Conservation (phyloP, 768 basidiomycete species). For the Rhodotorula taiwanensis region DNA sequence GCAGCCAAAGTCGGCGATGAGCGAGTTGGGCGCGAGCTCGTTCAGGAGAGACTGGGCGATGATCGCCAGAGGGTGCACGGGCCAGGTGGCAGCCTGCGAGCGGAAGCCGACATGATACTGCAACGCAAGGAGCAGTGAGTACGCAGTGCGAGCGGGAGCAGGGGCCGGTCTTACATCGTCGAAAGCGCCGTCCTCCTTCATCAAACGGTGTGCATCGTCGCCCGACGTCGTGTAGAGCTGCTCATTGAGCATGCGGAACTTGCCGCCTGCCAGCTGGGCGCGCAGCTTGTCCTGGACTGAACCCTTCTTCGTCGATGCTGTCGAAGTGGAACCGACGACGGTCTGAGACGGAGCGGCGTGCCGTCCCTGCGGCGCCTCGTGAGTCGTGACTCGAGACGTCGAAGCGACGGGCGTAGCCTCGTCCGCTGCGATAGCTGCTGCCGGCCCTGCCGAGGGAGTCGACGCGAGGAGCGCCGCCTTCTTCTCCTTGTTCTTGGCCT, state of each 20-base stretch:
- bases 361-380: neutral
- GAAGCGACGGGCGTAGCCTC: neutral
- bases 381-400: neutral
- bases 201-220: slow-evolving; percentile 64
- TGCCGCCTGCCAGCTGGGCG: slow-evolving; percentile 48
- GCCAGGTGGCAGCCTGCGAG: slow-evolving; percentile 85
- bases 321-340: neutral
- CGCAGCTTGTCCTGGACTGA: slow-evolving; percentile 68
- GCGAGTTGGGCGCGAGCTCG: slow-evolving; percentile 57
- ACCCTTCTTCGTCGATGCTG: slow-evolving; percentile 46
- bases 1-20: slow-evolving; percentile 90
- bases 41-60: slow-evolving; percentile 60
- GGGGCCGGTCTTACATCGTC: slow-evolving; percentile 57
- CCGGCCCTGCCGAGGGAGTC: neutral
- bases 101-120: slow-evolving; percentile 93
- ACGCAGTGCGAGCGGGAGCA: rapidly evolving
- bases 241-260: slow-evolving; percentile 78
- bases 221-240: slow-evolving; percentile 81
- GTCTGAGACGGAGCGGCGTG: slow-evolving; percentile 7
- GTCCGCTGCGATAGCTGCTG: neutral
- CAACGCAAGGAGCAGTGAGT: neutral
- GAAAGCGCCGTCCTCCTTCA: slow-evolving; percentile 72
- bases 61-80: slow-evolving; percentile 80
- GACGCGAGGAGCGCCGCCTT: slow-evolving; percentile 4
- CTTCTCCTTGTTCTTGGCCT: slow-evolving; percentile 17